Percentiles rank a stretch among this genome's conserved stretches.
Conservation (phyloP, 441 rosid genomes). For the Erodium texanum region DNA sequence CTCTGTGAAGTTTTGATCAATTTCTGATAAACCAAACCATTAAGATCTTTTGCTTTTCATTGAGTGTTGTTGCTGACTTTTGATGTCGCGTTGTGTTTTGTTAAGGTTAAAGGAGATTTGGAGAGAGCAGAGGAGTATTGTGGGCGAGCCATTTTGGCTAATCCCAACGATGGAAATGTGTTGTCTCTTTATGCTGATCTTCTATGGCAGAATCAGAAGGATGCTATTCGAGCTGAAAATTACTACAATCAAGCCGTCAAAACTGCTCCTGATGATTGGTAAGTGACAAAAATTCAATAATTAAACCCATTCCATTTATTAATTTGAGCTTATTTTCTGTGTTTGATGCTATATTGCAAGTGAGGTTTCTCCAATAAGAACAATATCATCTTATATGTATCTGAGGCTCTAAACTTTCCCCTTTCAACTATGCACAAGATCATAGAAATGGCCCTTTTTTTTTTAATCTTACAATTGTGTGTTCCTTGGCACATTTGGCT, state of each 20-base stretch:
- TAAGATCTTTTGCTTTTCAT: background rate
- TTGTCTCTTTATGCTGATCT: constrained; percentile 73
- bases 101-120: constrained; percentile 51
- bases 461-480: background rate
- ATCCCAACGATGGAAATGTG: constrained; percentile 56
- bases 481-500: too few relatives aligned
- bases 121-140: constrained; percentile 71
- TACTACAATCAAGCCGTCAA: constrained; percentile 73
- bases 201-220: constrained; percentile 62
- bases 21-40: background rate
- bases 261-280: constrained; percentile 78
- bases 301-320: background rate
- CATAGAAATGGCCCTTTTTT: background rate
- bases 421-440: background rate
- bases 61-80: background rate
- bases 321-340: background rate
- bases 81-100: background rate
- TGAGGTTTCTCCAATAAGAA: background rate
- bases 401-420: too few relatives aligned
- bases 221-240: constrained; percentile 55
- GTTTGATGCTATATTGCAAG: background rate
- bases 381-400: background rate
- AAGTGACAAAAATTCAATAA: constrained; percentile 2
- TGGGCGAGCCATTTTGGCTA: constrained; percentile 57
- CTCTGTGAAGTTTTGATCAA: constrained; percentile 4